These are phyloP conservation scores for Ophiobolus disseminans DNA, from an alignment of 2,329 filamentous ascomycete species.

Conservation along the genomic window DNA sequence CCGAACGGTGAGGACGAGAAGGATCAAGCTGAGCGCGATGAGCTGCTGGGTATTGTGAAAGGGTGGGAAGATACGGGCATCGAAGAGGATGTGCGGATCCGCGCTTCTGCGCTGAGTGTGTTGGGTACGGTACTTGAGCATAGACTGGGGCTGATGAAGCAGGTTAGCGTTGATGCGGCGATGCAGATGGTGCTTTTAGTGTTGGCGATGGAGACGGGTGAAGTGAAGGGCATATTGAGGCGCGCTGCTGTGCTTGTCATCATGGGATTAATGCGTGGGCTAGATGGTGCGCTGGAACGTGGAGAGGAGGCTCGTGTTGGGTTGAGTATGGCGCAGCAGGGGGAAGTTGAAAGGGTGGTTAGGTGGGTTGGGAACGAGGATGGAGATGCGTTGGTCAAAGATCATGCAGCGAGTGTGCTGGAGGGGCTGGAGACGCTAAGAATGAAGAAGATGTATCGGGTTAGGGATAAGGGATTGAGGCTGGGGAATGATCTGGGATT, in stretches of 20 bases:
- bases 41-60: conserved; percentile 66
- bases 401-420: conserved; percentile 71
- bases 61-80: conserved; percentile 72
- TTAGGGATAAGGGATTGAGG: conserved; percentile 32
- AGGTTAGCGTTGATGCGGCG: conserved; percentile 50
- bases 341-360: conserved; percentile 68
- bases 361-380: conserved; percentile 71
- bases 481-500: conserved; percentile 38
- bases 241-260: conserved; percentile 71
- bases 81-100: conserved; percentile 72
- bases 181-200: conserved; percentile 70
- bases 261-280: conserved; percentile 65
- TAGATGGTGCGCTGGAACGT: conserved; percentile 60
- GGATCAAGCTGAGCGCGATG: conserved; percentile 51
- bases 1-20: conserved; percentile 33
- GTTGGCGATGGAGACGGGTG: conserved; percentile 66
- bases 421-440: conserved; percentile 71
- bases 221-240: conserved; percentile 69
- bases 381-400: conserved; percentile 70
- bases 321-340: conserved; percentile 62
- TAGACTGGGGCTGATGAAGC: conserved; percentile 54
- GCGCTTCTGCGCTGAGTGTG: conserved; percentile 72
- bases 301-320: conserved; percentile 55
- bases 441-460: conserved; percentile 59
- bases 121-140: conserved; percentile 67